A percentile compares a stretch with the other conserved stretches of the same genome.
Evolutionary conservation across 139 green algal species (phyloP).

Genomic region (Picochlorum sp.): DNA sequence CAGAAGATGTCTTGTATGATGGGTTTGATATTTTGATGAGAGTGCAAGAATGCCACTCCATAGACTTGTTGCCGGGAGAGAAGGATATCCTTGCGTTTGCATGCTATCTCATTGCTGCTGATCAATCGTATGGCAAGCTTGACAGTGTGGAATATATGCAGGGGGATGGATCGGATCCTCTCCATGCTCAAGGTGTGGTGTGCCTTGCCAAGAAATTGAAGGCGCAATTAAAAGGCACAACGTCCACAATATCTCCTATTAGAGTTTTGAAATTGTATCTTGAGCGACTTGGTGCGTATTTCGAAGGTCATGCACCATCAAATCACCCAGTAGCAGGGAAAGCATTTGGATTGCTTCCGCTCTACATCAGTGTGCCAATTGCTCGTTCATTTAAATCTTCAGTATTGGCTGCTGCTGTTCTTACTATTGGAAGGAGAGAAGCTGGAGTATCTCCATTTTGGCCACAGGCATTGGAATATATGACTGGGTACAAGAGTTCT

Average conservation of each 20-base stretch:
- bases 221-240: slow-evolving; percentile 17
- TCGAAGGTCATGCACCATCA: background rate
- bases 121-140: background rate
- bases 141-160: no score
- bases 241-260: slow-evolving; percentile 25
- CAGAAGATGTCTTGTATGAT: slow-evolving; percentile 49
- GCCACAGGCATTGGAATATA: slow-evolving; percentile 22
- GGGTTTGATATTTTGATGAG: slow-evolving; percentile 42
- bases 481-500: slow-evolving; percentile 23
- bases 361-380: slow-evolving; percentile 4
- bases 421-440: slow-evolving; percentile 18
- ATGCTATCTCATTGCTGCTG: slow-evolving; percentile 6
- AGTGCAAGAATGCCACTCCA: slow-evolving; percentile 9
- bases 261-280: slow-evolving; percentile 62
- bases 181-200: no score
- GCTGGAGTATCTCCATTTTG: slow-evolving; percentile 35
- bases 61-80: slow-evolving; percentile 2
- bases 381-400: slow-evolving; percentile 25
- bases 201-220: background rate
- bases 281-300: slow-evolving; percentile 55
- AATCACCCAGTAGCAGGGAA: slow-evolving; percentile 12
- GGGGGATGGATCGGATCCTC: no score
- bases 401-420: slow-evolving; percentile 28
- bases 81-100: no score
- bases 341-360: slow-evolving; percentile 21